phyloP scores from a whole-genome alignment of 2,329 filamentous ascomycete genomes.

The Periconia sp. region DNA sequence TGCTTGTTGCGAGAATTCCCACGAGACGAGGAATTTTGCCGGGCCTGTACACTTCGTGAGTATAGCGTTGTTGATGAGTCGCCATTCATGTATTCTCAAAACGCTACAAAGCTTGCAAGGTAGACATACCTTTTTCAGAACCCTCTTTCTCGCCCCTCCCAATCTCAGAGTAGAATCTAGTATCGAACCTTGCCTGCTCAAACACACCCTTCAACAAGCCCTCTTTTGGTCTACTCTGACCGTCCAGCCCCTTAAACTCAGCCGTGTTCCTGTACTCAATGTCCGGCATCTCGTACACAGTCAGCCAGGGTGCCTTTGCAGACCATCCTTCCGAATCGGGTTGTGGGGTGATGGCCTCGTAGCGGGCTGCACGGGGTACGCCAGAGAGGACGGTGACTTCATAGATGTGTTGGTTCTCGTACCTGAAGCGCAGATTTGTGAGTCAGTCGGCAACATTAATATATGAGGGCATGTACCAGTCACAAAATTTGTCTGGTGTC shows the following conservation, averaged over 20 bases:
- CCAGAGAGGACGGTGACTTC: conserved; percentile 30
- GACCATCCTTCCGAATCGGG: conserved; percentile 9
- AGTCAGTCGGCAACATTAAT: too few species aligned
- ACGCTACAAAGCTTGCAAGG: not conserved
- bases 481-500: not conserved
- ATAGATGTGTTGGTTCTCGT: conserved; percentile 32
- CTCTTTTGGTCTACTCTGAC: conserved; percentile 24
- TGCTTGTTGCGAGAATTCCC: conserved; percentile 1
- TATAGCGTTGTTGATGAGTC: not conserved
- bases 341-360: conserved; percentile 22
- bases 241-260: conserved; percentile 31
- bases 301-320: conserved; percentile 27
- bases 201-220: conserved; percentile 29
- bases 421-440: too few species aligned
- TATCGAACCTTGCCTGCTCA: conserved; percentile 33
- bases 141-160: not conserved
- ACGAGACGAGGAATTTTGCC: conserved; percentile 21
- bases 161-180: conserved; percentile 29
- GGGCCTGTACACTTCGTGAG: conserved; percentile 1
- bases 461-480: too few species aligned
- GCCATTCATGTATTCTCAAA: not conserved
- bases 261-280: conserved; percentile 21
- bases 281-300: conserved; percentile 35
- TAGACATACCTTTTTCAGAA: not conserved
- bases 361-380: conserved; percentile 28